These are phyloP conservation scores for Malassezia equina DNA, from an alignment of 1,284 basidiomycete species.

Conservation along the genomic window DNA sequence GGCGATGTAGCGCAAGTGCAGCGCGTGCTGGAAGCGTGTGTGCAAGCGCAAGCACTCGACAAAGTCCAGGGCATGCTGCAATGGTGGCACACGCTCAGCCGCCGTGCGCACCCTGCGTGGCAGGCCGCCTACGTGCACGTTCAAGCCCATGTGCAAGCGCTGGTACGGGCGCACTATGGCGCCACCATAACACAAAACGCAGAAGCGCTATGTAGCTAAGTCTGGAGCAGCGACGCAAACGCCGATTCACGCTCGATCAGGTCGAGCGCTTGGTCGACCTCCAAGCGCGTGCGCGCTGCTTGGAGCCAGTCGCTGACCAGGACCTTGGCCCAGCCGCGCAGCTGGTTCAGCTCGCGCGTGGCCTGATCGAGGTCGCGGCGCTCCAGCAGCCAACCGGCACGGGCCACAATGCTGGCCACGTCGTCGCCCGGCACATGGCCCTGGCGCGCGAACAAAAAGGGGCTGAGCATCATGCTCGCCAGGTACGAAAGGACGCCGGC, in stretches of 20 bases:
- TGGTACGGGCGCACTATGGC: neutral
- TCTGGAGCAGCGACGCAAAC: constrained; percentile 50
- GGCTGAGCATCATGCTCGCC: constrained; percentile 66
- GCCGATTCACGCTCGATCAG: constrained; percentile 74
- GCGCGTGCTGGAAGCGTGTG: constrained; percentile 8
- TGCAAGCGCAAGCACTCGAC: constrained; percentile 1
- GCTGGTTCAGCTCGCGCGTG: constrained; percentile 78
- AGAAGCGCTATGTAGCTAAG: neutral
- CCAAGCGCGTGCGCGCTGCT: constrained; percentile 74
- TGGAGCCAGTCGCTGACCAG: constrained; percentile 82
- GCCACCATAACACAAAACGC: neutral
- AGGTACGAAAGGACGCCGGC: constrained; percentile 79
- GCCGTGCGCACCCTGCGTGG: constrained; percentile 1
- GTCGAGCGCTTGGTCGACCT: constrained; percentile 87
- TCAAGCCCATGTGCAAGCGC: neutral
- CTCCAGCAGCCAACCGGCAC: constrained; percentile 80
- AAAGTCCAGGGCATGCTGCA: neutral
- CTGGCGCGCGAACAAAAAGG: constrained; percentile 69
- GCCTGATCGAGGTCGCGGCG: constrained; percentile 89
- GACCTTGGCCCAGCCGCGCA: constrained; percentile 66
- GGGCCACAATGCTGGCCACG: constrained; percentile 70
- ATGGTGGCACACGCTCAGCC: neutral
- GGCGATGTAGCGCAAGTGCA: constrained; percentile 26
- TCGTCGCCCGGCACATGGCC: constrained; percentile 63
- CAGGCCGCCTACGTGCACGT: neutral